Evolutionary conservation across 805 yeast genomes (phyloP).

Genomic region (Saccharomycopsis synnaedendra): DNA sequence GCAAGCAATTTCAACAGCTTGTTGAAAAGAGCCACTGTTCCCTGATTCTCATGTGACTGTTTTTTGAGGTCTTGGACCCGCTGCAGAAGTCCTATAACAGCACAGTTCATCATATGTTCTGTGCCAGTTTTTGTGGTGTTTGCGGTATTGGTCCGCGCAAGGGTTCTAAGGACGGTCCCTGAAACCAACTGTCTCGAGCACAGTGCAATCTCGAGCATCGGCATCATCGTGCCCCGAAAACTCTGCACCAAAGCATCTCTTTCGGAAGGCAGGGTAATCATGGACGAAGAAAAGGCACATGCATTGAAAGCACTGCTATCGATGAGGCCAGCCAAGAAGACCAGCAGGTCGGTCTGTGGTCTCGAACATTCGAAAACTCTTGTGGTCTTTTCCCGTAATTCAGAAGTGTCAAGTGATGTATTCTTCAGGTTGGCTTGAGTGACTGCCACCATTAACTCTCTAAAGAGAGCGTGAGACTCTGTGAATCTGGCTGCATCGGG

Average conservation of each 20-base stretch:
- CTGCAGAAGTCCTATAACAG: conserved; percentile 9
- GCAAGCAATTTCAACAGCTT: conserved; percentile 7
- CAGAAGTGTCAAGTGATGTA: not conserved
- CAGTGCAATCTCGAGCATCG: conserved; percentile 2
- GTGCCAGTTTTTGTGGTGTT: not conserved
- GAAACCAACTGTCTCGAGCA: not conserved
- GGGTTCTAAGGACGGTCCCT: not conserved
- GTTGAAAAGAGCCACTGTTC: conserved; percentile 3
- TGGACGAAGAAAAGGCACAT: not conserved
- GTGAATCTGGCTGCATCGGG: conserved; percentile 8
- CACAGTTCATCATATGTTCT: conserved; percentile 1
- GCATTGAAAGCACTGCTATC: not conserved
- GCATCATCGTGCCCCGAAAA: conserved; percentile 8
- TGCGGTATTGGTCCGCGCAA: not conserved
- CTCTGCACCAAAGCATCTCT: conserved; percentile 6
- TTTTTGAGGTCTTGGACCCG: conserved; percentile 4
- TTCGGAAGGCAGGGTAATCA: not conserved
- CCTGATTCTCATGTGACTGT: not conserved
- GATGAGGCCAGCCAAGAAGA: not conserved
- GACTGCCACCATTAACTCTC: conserved; percentile 2
- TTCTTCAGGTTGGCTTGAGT: not conserved
- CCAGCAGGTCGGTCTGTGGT: not conserved
- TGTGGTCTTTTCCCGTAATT: not conserved
- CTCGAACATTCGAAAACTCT: not conserved
- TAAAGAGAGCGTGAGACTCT: conserved; percentile 6